Evolutionary conservation across 495 filamentous ascomycete species (phyloP).

Genomic region (Penicillium verhagenii): DNA sequence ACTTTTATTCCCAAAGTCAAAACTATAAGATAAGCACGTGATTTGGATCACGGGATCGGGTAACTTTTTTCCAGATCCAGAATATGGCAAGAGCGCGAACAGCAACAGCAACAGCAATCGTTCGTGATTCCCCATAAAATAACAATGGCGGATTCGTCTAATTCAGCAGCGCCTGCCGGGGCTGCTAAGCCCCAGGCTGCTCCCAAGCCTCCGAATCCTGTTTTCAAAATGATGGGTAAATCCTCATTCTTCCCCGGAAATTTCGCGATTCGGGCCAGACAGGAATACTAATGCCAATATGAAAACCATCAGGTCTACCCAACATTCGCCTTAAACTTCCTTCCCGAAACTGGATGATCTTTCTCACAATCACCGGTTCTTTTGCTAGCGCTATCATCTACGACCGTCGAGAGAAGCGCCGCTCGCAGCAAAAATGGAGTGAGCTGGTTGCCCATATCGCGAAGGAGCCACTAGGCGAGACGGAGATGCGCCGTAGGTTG

Average conservation of each 20-base stretch:
- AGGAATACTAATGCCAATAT: constrained; percentile 9
- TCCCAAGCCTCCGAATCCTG: constrained; percentile 60
- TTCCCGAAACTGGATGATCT: constrained; percentile 97
- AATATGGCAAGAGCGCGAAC: no score
- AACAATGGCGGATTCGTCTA: constrained; percentile 41
- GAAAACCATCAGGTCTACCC: constrained; percentile 57
- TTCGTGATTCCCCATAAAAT: background rate
- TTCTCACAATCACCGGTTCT: constrained; percentile 73
- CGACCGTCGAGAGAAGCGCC: constrained; percentile 85
- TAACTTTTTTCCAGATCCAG: constrained; percentile 21
- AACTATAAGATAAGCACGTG: constrained; percentile 14
- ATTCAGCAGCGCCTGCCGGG: constrained; percentile 29
- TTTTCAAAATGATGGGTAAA: constrained; percentile 70
- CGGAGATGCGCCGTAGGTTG: constrained; percentile 76
- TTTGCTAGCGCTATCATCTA: constrained; percentile 79
- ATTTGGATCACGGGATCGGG: constrained; percentile 16
- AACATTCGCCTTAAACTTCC: constrained; percentile 80
- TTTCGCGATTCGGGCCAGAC: background rate
- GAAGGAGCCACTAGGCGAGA: constrained; percentile 66
- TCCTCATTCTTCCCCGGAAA: constrained; percentile 2
- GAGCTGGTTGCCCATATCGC: constrained; percentile 84
- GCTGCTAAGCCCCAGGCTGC: constrained; percentile 36
- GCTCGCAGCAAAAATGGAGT: constrained; percentile 80
- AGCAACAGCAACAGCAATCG: background rate
- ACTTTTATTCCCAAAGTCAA: background rate